Conservation (phyloP, 768 basidiomycete species). For the Candolleomyces efflorescens region DNA sequence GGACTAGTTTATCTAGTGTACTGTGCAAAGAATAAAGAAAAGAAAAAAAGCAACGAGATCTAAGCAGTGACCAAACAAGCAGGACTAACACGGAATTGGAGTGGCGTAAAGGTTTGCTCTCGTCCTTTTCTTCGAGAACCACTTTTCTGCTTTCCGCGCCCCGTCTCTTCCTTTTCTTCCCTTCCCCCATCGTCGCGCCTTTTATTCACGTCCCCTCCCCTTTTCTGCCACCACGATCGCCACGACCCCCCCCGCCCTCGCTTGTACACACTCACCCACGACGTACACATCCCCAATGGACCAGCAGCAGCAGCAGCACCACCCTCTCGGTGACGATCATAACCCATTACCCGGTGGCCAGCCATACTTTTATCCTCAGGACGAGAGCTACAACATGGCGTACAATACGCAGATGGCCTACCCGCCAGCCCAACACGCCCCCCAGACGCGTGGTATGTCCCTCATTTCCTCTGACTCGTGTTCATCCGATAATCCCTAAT, state of each 20-base stretch:
- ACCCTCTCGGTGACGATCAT: conserved; percentile 48
- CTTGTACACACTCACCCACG: conserved; percentile 24
- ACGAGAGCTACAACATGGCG: conserved; percentile 48
- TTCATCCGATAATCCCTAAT: conserved; percentile 69
- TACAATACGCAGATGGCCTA: conserved; percentile 53
- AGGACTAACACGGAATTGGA: conserved; percentile 21
- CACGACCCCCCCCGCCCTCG: conserved; percentile 21
- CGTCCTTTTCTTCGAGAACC: conserved; percentile 19
- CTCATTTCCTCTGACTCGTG: conserved; percentile 50
- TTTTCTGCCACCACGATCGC: conserved; percentile 16
- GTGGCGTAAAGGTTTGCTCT: conserved; percentile 15
- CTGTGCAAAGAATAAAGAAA: not conserved
- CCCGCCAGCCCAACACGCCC: conserved; percentile 53
- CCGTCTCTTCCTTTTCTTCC: conserved; percentile 30
- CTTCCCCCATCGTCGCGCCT: conserved; percentile 17
- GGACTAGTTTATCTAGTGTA: too few species aligned
- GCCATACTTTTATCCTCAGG: conserved; percentile 47
- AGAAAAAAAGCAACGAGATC: not conserved
- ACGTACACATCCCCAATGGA: conserved; percentile 39
- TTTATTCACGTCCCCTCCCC: conserved; percentile 29
- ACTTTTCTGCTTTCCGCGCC: conserved; percentile 16
- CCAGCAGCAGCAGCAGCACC: conserved; percentile 32
- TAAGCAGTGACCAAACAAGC: conserved; percentile 11
- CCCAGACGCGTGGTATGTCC: conserved; percentile 72
- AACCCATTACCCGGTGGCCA: conserved; percentile 31